These are phyloP conservation scores for Cercospora sp. DNA, from an alignment of 2,329 filamentous ascomycete genomes.

Conservation along the genomic window DNA sequence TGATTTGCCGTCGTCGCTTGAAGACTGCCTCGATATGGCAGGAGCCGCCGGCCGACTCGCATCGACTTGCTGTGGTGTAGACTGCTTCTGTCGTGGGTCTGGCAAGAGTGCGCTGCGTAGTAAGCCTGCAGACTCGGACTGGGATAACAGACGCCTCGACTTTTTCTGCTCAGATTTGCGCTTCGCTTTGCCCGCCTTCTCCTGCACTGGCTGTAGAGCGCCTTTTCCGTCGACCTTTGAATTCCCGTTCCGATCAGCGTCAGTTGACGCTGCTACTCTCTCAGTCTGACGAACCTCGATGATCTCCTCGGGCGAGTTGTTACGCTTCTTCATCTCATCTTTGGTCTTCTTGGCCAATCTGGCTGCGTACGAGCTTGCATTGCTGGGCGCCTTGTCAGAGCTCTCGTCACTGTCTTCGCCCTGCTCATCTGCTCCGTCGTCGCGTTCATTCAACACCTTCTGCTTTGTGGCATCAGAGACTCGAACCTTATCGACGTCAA, in stretches of 20 bases:
- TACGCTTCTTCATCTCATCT: background rate
- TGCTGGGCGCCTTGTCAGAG: background rate
- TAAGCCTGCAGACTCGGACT: background rate
- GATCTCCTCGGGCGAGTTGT: background rate
- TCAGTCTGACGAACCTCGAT: background rate
- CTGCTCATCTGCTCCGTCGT: background rate
- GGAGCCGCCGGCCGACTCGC: background rate
- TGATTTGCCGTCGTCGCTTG: background rate
- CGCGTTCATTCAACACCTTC: background rate
- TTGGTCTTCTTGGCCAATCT: background rate
- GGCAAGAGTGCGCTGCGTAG: background rate
- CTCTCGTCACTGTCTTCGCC: background rate
- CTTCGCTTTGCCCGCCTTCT: background rate
- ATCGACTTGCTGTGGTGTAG: background rate
- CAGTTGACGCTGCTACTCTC: background rate
- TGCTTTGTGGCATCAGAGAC: constrained; percentile 1
- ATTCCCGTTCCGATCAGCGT: background rate
- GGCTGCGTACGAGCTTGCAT: constrained; percentile 3
- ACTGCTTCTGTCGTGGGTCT: background rate
- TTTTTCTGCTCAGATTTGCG: background rate
- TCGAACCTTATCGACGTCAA: constrained; percentile 1
- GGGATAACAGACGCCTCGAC: background rate
- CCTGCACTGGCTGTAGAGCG: background rate
- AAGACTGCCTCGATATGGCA: background rate
- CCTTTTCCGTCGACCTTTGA: background rate